Conservation (phyloP, 2,329 filamentous ascomycete species). For the Aspergillus pseudotamarii region DNA sequence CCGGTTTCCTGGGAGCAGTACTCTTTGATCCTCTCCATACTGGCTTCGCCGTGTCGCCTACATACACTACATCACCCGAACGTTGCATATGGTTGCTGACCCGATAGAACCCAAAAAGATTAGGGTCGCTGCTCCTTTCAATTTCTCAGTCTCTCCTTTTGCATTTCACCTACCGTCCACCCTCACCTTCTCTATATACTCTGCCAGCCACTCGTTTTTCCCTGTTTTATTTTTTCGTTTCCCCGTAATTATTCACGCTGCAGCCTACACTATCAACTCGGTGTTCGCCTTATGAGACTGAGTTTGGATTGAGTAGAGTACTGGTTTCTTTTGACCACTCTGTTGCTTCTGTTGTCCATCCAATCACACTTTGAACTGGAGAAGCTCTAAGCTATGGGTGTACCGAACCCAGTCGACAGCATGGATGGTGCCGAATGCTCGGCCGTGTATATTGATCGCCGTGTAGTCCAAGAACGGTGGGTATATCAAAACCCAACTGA, state of each 20-base stretch:
- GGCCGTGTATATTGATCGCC: constrained; percentile 51
- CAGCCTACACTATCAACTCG: not conserved
- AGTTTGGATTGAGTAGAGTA: constrained; percentile 19
- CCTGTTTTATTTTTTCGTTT: not conserved
- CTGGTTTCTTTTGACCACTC: constrained; percentile 10
- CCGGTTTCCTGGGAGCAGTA: constrained; percentile 16
- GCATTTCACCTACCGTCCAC: not conserved
- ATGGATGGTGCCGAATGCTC: constrained; percentile 48
- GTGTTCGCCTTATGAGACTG: constrained; percentile 31
- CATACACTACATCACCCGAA: constrained; percentile 1
- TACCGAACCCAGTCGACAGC: constrained; percentile 24
- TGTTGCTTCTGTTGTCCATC: constrained; percentile 12
- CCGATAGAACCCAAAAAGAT: constrained; percentile 14
- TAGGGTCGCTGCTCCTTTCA: constrained; percentile 9
- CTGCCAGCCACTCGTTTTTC: constrained; percentile 18
- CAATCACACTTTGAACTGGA: constrained; percentile 14
- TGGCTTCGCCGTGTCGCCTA: constrained; percentile 18
- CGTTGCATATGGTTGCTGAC: constrained; percentile 14
- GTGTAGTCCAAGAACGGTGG: constrained; percentile 49
- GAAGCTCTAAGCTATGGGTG: constrained; percentile 21
- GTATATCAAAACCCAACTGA: constrained; percentile 38
- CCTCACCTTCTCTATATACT: constrained; percentile 9
- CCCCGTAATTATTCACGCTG: not conserved
- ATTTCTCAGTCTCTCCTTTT: constrained; percentile 18
- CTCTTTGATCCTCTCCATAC: constrained; percentile 13